These are phyloP conservation scores for Kurtzmaniella cleridarum DNA, from an alignment of 805 yeast genomes.

Conservation along the genomic window DNA sequence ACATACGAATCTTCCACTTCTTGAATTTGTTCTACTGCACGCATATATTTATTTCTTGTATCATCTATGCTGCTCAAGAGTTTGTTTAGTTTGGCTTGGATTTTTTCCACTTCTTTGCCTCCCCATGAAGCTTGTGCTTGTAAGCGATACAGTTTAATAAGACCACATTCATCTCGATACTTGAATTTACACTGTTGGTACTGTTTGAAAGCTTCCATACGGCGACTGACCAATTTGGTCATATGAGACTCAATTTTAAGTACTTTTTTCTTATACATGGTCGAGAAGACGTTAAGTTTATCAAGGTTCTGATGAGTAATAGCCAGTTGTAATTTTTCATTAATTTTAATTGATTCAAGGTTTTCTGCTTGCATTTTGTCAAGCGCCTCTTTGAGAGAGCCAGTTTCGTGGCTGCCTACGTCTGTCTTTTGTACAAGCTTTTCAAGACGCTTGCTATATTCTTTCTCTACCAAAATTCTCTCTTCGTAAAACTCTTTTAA, in stretches of 20 bases:
- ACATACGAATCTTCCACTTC: slow-evolving; percentile 60
- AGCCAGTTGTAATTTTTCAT: slow-evolving; percentile 46
- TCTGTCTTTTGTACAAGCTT: slow-evolving; percentile 42
- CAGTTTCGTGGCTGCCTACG: slow-evolving; percentile 55
- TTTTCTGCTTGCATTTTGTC: slow-evolving; percentile 58
- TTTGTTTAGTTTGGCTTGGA: slow-evolving; percentile 50
- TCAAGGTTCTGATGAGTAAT: slow-evolving; percentile 42
- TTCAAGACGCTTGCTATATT: slow-evolving; percentile 54
- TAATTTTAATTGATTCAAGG: slow-evolving; percentile 52
- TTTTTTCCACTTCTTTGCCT: slow-evolving; percentile 54
- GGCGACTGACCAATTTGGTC: slow-evolving; percentile 47
- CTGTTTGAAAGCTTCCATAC: slow-evolving; percentile 29
- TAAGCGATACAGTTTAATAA: slow-evolving; percentile 54
- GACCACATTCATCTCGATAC: slow-evolving; percentile 55
- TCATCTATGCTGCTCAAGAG: slow-evolving; percentile 36
- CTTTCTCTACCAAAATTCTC: slow-evolving; percentile 63
- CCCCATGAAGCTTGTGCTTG: slow-evolving; percentile 68
- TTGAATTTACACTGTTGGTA: slow-evolving; percentile 37
- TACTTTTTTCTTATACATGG: slow-evolving; percentile 46
- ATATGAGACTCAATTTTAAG: slow-evolving; percentile 55
- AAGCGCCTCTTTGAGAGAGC: slow-evolving; percentile 53
- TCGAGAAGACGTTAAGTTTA: slow-evolving; percentile 49
- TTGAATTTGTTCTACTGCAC: slow-evolving; percentile 46
- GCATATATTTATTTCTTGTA: slow-evolving; percentile 53
- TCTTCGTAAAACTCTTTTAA: slow-evolving; percentile 31